Evolutionary conservation across 1,284 basidiomycete species (phyloP).

Genomic region (Austroboletus niveus): DNA sequence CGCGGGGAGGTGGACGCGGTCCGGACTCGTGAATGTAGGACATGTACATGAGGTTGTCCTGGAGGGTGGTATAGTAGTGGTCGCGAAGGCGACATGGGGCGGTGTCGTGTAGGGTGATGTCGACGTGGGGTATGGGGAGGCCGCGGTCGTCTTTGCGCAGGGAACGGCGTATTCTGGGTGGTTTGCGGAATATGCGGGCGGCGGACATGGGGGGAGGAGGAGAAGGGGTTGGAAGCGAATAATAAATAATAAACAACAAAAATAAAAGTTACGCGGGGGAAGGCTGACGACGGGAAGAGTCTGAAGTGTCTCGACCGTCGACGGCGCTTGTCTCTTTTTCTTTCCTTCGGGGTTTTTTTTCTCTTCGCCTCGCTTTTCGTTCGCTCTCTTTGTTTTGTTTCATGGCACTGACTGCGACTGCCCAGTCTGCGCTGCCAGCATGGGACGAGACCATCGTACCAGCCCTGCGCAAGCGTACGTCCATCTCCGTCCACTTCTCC

Average conservation of each 20-base stretch:
- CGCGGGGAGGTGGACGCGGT: slow-evolving; percentile 50
- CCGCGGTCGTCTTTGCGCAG: slow-evolving; percentile 49
- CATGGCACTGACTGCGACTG: slow-evolving; percentile 29
- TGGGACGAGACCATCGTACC: slow-evolving; percentile 36
- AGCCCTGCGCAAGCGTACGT: slow-evolving; percentile 30
- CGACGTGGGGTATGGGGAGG: slow-evolving; percentile 67
- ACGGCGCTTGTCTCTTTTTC: background rate
- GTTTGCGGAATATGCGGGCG: slow-evolving; percentile 43
- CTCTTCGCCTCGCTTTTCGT: no score
- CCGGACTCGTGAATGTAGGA: slow-evolving; percentile 78
- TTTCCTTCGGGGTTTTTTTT: background rate
- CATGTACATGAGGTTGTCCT: slow-evolving; percentile 93
- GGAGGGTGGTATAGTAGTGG: slow-evolving; percentile 84
- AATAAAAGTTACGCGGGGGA: background rate
- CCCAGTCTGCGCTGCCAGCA: slow-evolving; percentile 26
- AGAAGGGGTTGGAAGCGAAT: background rate
- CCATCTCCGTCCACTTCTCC: background rate
- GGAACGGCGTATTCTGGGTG: slow-evolving; percentile 45
- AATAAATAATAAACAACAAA: slow-evolving; percentile 7
- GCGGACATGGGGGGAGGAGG: slow-evolving; percentile 22
- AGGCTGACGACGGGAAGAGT: slow-evolving; percentile 3
- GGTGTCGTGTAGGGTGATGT: slow-evolving; percentile 64
- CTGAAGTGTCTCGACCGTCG: no score
- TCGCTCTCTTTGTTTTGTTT: background rate
- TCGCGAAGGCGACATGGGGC: slow-evolving; percentile 77